Evolutionary conservation across 139 green algal species (phyloP).

Genomic region (Chlamydomonas urium): DNA sequence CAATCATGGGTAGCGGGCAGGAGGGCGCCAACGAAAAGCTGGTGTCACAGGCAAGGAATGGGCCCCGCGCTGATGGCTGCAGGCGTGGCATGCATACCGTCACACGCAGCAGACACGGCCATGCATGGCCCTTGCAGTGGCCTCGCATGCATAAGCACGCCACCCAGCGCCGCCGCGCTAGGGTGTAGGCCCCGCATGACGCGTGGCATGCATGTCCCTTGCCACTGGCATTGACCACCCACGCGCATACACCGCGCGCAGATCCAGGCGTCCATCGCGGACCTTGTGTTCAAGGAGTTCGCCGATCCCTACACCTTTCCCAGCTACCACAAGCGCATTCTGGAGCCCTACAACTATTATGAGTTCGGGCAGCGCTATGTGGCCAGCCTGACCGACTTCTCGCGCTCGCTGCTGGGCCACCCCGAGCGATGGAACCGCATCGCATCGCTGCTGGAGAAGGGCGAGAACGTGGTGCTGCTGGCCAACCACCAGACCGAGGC

Average conservation of each 20-base stretch:
- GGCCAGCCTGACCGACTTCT: constrained; percentile 84
- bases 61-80: no score
- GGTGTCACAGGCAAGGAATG: constrained; percentile 66
- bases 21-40: constrained; percentile 51
- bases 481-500: constrained; percentile 98
- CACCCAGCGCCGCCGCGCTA: no score
- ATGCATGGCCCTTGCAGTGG: no score
- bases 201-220: no score
- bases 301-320: constrained; percentile 84
- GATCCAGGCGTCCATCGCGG: constrained; percentile 52
- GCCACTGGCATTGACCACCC: no score
- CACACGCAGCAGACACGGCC: no score
- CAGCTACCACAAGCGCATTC: constrained; percentile 80
- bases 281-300: constrained; percentile 50
- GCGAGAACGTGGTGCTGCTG: constrained; percentile 94
- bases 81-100: no score
- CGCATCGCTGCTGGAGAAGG: constrained; percentile 47
- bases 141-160: no score
- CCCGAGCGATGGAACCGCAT: constrained; percentile 25
- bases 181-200: no score
- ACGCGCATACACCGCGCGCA: background rate
- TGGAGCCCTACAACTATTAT: constrained; percentile 92
- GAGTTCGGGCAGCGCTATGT: constrained; percentile 94
- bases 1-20: constrained; percentile 54
- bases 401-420: constrained; percentile 75